phyloP scores from a whole-genome alignment of 805 yeast genomes.

The Candida coleopterorum region DNA sequence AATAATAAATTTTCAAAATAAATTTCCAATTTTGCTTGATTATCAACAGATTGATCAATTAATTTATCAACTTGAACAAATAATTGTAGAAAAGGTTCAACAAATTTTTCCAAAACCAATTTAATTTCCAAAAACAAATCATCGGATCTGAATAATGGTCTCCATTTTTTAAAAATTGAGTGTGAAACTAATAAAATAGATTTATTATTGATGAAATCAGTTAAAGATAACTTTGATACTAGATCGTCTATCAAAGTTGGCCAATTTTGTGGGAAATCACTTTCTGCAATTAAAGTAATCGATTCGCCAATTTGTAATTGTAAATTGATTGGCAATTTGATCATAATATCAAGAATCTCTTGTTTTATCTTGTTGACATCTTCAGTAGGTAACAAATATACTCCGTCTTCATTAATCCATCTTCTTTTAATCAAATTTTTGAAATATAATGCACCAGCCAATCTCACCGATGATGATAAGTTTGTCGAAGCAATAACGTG shows the following conservation, averaged over 20 bases:
- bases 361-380: conserved; percentile 68
- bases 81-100: conserved; percentile 70
- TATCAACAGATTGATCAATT: conserved; percentile 41
- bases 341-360: conserved; percentile 85
- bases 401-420: conserved; percentile 91
- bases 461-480: conserved; percentile 52
- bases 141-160: conserved; percentile 89
- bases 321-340: conserved; percentile 67
- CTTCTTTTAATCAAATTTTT: conserved; percentile 79
- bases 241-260: conserved; percentile 68
- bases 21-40: conserved; percentile 48
- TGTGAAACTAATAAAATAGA: conserved; percentile 92
- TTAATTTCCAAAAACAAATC: conserved; percentile 83
- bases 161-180: conserved; percentile 94
- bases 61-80: conserved; percentile 62
- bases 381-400: conserved; percentile 51
- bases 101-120: conserved; percentile 79
- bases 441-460: conserved; percentile 88
- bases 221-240: conserved; percentile 56
- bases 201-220: conserved; percentile 70
- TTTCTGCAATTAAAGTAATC: conserved; percentile 86
- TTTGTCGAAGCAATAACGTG: conserved; percentile 69
- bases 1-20: conserved; percentile 68
- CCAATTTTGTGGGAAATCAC: conserved; percentile 95
- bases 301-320: conserved; percentile 96